Evolutionary conservation across 441 rosid species (phyloP).

Genomic region (Cnidoscolus chayamansa): DNA sequence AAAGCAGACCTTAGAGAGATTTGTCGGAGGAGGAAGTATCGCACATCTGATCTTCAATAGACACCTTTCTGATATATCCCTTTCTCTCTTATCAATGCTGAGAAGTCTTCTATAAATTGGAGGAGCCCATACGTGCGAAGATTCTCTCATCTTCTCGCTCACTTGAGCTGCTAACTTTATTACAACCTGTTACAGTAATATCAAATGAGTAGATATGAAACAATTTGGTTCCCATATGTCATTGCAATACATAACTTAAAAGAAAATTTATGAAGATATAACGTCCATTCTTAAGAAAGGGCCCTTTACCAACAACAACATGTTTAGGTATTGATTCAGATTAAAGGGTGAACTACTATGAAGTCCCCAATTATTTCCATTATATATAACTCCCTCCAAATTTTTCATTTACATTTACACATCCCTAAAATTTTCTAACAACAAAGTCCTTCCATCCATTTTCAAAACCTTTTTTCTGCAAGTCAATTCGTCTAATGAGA

Average conservation of each 20-base stretch:
- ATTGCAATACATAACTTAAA: neutral
- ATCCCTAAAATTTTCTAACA: too few relatives aligned
- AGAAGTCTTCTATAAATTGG: conserved; percentile 52
- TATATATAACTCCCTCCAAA: too few relatives aligned
- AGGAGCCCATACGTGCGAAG: conserved; percentile 50
- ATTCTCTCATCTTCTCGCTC: conserved; percentile 42
- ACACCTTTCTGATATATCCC: conserved; percentile 51
- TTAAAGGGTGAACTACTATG: too few relatives aligned
- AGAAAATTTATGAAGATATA: neutral
- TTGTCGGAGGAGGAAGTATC: conserved; percentile 42
- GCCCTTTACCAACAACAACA: neutral
- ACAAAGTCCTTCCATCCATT: too few relatives aligned
- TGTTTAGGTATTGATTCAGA: neutral
- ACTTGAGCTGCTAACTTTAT: conserved; percentile 41
- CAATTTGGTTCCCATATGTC: neutral
- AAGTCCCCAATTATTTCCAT: too few relatives aligned
- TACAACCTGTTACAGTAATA: conserved; percentile 34
- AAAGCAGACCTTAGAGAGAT: conserved; percentile 43
- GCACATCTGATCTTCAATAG: conserved; percentile 39
- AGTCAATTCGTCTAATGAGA: too few relatives aligned
- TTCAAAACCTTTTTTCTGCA: too few relatives aligned
- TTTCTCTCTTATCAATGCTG: conserved; percentile 53
- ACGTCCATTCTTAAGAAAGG: neutral
- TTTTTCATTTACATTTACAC: too few relatives aligned
- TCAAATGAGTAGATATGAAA: conserved; percentile 13